Base-by-base conservation (phyloP, 106 monocot species). In the Dendrobium chrysotoxum region DNA sequence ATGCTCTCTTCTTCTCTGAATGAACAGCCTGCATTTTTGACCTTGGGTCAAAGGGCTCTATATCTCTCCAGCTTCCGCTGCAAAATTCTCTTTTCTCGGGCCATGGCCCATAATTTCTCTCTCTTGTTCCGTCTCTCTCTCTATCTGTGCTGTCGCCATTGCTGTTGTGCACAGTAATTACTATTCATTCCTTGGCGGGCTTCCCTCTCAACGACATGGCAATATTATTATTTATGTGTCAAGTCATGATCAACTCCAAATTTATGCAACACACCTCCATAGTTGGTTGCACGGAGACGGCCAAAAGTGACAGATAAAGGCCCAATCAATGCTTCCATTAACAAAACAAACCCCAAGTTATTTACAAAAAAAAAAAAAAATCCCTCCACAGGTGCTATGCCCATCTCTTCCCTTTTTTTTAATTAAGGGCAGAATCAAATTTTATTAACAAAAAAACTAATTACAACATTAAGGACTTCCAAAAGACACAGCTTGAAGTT, bases 11-110 rank as follows among this genome's bases (percentile, higher is more conserved):
- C 44, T 44, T 44, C 44, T 20, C 18, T 55, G 15, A 55, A 61
- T 61, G 61, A 17, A 42, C 41, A 40, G 41, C 41, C 41, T 74
- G 39, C 74, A 40, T 40, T 74, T 21, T 41, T 41, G 3, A 20
- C 17, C 74, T 40, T 5, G 7, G 39, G 28, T 74, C 74, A 31
- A 28, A 31, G 10, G 38, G 1, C 13, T 40, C 20, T 23, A 41
- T 40, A 20, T 42, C 40, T 74, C 74, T 74, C 40, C 7, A 10
- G 40, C 4, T 41, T 42, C 20, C 8, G 21, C 71, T 71, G 13
- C 74, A 13, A 74, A 74, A 20, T 70, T 74, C 74, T 41, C 74
- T 42, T 74, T 74, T 30, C 41, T 28, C 74, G 41, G 13, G 74
- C 9, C 70, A 30, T 4, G 18, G 70, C 74, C 74, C 74, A 74